Evolutionary conservation across 306 rosid species (phyloP).

Genomic region (Prunus padus): DNA sequence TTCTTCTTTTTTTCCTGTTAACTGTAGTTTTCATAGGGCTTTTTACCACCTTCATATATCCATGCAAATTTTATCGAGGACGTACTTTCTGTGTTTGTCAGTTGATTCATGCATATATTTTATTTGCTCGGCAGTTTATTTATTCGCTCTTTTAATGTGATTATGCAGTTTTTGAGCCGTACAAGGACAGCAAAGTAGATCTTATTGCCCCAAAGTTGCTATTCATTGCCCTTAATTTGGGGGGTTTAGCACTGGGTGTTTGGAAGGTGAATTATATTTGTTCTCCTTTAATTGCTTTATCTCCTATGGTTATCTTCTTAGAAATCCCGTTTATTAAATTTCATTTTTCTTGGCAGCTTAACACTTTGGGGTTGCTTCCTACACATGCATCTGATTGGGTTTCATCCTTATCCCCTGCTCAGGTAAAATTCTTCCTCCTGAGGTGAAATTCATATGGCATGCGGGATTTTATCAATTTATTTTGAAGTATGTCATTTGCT

Average conservation of each 20-base stretch:
- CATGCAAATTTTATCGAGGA: not conserved
- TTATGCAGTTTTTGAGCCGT: slow-evolving; percentile 94
- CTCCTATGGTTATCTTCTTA: not conserved
- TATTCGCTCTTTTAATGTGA: not conserved
- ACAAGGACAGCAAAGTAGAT: slow-evolving; percentile 87
- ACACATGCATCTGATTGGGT: slow-evolving; percentile 99
- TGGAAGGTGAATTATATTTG: slow-evolving; percentile 48
- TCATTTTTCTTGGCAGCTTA: slow-evolving; percentile 58
- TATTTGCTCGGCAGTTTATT: not conserved
- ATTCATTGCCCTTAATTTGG: slow-evolving; percentile 92
- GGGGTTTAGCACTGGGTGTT: slow-evolving; percentile 78
- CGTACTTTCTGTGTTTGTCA: not conserved
- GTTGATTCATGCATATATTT: not conserved
- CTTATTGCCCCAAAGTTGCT: slow-evolving; percentile 90
- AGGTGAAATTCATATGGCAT: slow-evolving; percentile 4
- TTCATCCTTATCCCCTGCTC: slow-evolving; percentile 88
- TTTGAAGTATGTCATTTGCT: not conserved
- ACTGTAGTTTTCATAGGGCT: not conserved
- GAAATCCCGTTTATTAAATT: not conserved
- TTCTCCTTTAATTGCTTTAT: not conserved
- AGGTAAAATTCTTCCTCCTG: slow-evolving; percentile 46
- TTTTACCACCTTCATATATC: not conserved
- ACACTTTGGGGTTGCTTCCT: slow-evolving; percentile 92
- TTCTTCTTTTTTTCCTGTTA: not conserved
- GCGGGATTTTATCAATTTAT: not conserved